Evolutionary conservation across 2,329 filamentous ascomycete species (phyloP).

Genomic region (Rutstroemia sp.): DNA sequence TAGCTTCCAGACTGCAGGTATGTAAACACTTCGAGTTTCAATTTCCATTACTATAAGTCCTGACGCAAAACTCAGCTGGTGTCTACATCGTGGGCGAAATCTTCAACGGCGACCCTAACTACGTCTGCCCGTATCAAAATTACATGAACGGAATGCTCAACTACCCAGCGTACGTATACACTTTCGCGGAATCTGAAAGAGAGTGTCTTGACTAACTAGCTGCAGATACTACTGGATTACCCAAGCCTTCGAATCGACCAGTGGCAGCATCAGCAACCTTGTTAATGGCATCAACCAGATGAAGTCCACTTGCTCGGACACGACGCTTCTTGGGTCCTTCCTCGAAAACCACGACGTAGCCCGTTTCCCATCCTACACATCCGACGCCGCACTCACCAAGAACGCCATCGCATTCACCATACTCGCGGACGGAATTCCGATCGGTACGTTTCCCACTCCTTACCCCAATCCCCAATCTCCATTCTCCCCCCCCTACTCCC

Average conservation of each 20-base stretch:
- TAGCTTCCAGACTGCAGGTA: slow-evolving; percentile 38
- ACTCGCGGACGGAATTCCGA: slow-evolving; percentile 43
- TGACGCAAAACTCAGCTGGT: slow-evolving; percentile 34
- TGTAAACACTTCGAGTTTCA: background rate
- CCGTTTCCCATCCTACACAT: slow-evolving; percentile 21
- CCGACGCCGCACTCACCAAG: slow-evolving; percentile 30
- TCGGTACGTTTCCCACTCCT: slow-evolving; percentile 23
- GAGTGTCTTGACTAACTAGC: background rate
- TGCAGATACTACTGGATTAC: slow-evolving; percentile 29
- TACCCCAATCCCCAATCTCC: background rate
- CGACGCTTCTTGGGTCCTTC: slow-evolving; percentile 35
- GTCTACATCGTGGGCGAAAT: slow-evolving; percentile 57
- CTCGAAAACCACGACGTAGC: slow-evolving; percentile 31
- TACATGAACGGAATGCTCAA: slow-evolving; percentile 53
- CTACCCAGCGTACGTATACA: slow-evolving; percentile 37
- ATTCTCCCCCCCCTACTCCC: background rate
- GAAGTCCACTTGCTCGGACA: slow-evolving; percentile 28
- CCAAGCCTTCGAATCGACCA: slow-evolving; percentile 23
- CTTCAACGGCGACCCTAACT: slow-evolving; percentile 45
- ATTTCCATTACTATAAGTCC: slow-evolving; percentile 21
- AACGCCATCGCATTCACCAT: slow-evolving; percentile 44
- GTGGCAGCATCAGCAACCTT: slow-evolving; percentile 25
- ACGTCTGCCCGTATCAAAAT: slow-evolving; percentile 46
- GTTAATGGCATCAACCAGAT: slow-evolving; percentile 25
- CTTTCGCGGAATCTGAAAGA: no score